Conservation (phyloP, 2,329 filamentous ascomycete species). For the Monosporascus sp. region DNA sequence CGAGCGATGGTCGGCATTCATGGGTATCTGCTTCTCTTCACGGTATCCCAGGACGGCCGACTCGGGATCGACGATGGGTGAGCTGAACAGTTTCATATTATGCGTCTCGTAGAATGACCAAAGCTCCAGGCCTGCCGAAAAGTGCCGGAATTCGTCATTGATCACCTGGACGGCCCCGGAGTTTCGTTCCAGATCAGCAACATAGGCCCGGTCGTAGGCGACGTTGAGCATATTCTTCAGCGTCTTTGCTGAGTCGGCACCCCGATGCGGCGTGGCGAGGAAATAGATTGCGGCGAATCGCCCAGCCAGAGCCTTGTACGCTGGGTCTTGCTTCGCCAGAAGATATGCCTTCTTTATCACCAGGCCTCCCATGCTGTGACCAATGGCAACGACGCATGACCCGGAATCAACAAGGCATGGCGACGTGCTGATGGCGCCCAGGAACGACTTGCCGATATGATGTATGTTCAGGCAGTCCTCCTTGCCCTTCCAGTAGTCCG, state of each 20-base stretch:
- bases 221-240: constrained; percentile 9
- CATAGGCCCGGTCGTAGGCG: constrained; percentile 19
- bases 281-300: constrained; percentile 29
- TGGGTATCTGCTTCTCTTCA: constrained; percentile 18
- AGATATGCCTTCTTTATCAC: constrained; percentile 32
- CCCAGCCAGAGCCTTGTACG: constrained; percentile 14
- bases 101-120: constrained; percentile 29
- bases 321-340: constrained; percentile 15
- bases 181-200: constrained; percentile 22
- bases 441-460: no score
- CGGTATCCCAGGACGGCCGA: constrained; percentile 23
- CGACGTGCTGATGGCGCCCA: no score
- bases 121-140: constrained; percentile 16
- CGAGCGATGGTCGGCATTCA: no score
- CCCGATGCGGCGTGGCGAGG: constrained; percentile 32
- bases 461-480: no score
- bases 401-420: no score
- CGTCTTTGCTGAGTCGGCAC: constrained; percentile 20
- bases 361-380: constrained; percentile 34
- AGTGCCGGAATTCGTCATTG: constrained; percentile 29
- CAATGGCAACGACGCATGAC: no score
- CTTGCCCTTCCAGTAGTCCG: constrained; percentile 20
- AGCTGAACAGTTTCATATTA: constrained; percentile 18
- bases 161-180: constrained; percentile 23
- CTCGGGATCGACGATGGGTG: constrained; percentile 26